Percentiles rank a stretch among this genome's conserved stretches.
These are phyloP conservation scores for Cinchona pubescens DNA, from an alignment of 257 asterid genomes.

Conservation along the genomic window DNA sequence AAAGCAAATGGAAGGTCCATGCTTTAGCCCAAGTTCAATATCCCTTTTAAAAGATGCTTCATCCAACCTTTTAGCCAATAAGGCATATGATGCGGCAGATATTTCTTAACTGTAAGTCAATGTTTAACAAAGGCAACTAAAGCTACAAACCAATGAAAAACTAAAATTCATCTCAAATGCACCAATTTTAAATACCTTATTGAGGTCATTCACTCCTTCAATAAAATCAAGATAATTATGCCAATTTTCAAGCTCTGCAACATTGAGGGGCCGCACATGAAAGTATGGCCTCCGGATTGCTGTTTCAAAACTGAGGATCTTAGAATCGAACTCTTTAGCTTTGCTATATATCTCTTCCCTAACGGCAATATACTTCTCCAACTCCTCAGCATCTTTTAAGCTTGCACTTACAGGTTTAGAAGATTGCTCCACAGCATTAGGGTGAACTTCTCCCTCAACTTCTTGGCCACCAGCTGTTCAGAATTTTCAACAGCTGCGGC, in stretches of 20 bases:
- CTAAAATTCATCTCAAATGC: slow-evolving; percentile 29
- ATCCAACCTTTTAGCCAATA: slow-evolving; percentile 94
- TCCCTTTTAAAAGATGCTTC: slow-evolving; percentile 91
- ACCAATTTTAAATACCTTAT: slow-evolving; percentile 65
- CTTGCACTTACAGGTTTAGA: slow-evolving; percentile 58
- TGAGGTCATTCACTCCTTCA: slow-evolving; percentile 80
- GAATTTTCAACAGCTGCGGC: slow-evolving; percentile 45
- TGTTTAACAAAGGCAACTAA: slow-evolving; percentile 80
- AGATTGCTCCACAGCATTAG: slow-evolving; percentile 51
- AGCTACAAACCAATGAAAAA: slow-evolving; percentile 51
- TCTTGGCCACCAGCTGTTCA: slow-evolving; percentile 50
- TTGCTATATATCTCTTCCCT: slow-evolving; percentile 88
- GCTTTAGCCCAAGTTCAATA: slow-evolving; percentile 99
- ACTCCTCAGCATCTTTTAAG: slow-evolving; percentile 93
- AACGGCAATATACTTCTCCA: slow-evolving; percentile 87
- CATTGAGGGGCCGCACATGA: slow-evolving; percentile 90
- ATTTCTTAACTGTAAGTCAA: slow-evolving; percentile 94
- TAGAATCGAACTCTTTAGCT: slow-evolving; percentile 89
- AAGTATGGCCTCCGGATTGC: slow-evolving; percentile 96
- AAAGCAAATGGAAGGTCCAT: slow-evolving; percentile 94
- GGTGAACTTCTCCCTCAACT: slow-evolving; percentile 66
- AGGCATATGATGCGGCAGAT: slow-evolving; percentile 87
- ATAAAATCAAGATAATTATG: slow-evolving; percentile 84
- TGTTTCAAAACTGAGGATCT: slow-evolving; percentile 89
- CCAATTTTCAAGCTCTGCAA: slow-evolving; percentile 96